Conservation (phyloP, 2,329 filamentous ascomycete genomes). For the Sporothrix sp. region DNA sequence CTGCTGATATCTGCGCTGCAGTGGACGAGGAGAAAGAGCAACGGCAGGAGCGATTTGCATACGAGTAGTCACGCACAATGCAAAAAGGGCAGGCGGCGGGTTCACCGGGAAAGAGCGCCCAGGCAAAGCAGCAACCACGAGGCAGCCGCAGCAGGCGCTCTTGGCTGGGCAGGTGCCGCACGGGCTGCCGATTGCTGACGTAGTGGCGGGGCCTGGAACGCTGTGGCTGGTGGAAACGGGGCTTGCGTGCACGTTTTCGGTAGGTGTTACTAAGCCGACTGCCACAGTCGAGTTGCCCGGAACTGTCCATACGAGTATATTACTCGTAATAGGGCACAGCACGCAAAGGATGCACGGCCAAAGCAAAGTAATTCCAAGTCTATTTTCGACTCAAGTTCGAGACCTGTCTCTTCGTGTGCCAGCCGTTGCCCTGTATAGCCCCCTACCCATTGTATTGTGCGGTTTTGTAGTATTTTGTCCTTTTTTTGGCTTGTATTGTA, state of each 20-base stretch:
- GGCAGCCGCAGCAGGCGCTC: not conserved
- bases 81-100: not conserved
- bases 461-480: not conserved
- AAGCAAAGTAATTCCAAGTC: too few relatives aligned
- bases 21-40: not conserved
- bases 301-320: too few relatives aligned
- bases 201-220: constrained; percentile 5
- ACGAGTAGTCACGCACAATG: not conserved
- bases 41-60: not conserved
- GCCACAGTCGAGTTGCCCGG: too few relatives aligned
- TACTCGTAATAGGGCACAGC: too few relatives aligned
- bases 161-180: not conserved
- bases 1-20: too few relatives aligned
- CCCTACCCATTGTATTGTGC: not conserved
- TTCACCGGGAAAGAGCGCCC: not conserved
- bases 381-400: not conserved
- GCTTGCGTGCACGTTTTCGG: constrained; percentile 3
- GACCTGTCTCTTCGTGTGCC: not conserved
- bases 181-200: constrained; percentile 5
- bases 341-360: too few relatives aligned
- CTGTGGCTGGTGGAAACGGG: constrained; percentile 10
- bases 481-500: constrained; percentile 3
- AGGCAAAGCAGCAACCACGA: not conserved
- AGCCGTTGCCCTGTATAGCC: not conserved
- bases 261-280: not conserved